Conservation (phyloP, 2,329 filamentous ascomycete genomes). For the Orbilia javanica region DNA sequence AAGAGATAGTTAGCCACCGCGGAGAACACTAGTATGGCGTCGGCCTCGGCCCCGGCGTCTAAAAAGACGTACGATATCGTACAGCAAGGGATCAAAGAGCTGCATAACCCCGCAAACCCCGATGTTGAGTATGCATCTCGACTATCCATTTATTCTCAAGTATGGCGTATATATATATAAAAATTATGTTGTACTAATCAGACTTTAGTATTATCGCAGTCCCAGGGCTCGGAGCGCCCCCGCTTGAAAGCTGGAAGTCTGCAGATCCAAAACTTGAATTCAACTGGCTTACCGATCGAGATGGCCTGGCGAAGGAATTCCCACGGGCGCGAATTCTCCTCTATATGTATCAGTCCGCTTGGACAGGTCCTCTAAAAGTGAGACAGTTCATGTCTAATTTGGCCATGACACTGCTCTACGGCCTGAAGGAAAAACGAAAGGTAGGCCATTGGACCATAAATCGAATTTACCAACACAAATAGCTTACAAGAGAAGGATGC, state of each 20-base stretch:
- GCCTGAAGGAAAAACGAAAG: conserved; percentile 64
- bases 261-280: conserved; percentile 63
- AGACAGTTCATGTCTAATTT: conserved; percentile 66
- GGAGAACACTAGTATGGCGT: background rate
- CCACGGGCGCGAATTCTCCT: conserved; percentile 66
- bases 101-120: conserved; percentile 64
- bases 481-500: conserved; percentile 59
- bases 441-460: conserved; percentile 41
- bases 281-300: conserved; percentile 65
- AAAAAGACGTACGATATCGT: conserved; percentile 63
- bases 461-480: background rate
- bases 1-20: too few relatives aligned
- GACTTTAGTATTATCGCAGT: conserved; percentile 65
- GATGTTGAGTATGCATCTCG: conserved; percentile 64
- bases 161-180: too few relatives aligned
- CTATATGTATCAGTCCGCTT: conserved; percentile 67
- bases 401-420: conserved; percentile 65
- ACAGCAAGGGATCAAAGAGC: conserved; percentile 65
- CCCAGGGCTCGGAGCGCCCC: conserved; percentile 66
- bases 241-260: conserved; percentile 66
- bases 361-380: conserved; percentile 66
- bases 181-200: background rate
- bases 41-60: conserved; percentile 21
- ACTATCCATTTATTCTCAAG: background rate
- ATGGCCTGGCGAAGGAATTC: conserved; percentile 66